A percentile compares a stretch with the other conserved stretches of the same genome.
Evolutionary conservation across 2,329 filamentous ascomycete genomes (phyloP).

Genomic region (Tolypocladium nubicola): DNA sequence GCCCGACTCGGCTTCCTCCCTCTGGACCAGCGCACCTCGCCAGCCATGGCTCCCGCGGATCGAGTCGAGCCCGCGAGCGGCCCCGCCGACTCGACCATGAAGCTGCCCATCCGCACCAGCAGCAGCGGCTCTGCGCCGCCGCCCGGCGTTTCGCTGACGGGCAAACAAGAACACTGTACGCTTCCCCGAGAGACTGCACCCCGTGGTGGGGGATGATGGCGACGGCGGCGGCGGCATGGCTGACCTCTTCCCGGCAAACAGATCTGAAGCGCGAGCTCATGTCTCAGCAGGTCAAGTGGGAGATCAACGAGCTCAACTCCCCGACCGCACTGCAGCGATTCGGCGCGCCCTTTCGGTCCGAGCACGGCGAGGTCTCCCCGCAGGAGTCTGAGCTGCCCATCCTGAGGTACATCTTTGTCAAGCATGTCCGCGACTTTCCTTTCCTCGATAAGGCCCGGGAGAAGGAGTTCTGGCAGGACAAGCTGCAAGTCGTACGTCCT

Average conservation of each 20-base stretch:
- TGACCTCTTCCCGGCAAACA: conserved; percentile 24
- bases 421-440: conserved; percentile 95
- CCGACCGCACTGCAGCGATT: conserved; percentile 92
- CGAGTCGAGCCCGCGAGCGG: conserved; percentile 13
- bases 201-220: neutral
- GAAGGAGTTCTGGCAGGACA: conserved; percentile 99
- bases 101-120: conserved; percentile 19
- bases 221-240: neutral
- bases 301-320: conserved; percentile 88
- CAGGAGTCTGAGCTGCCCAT: conserved; percentile 91
- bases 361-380: conserved; percentile 84
- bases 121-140: conserved; percentile 21
- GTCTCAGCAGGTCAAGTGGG: conserved; percentile 75
- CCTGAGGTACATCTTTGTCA: conserved; percentile 91
- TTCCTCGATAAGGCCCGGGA: conserved; percentile 94
- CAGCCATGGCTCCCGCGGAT: conserved; percentile 17
- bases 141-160: conserved; percentile 54
- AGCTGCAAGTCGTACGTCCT: conserved; percentile 73
- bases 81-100: conserved; percentile 7
- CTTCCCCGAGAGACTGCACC: neutral
- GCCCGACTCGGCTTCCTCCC: neutral
- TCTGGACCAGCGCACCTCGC: neutral
- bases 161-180: conserved; percentile 96
- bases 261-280: conserved; percentile 95
- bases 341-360: conserved; percentile 87